Conservation (phyloP, 495 filamentous ascomycete genomes). For the Xylaria castorea region DNA sequence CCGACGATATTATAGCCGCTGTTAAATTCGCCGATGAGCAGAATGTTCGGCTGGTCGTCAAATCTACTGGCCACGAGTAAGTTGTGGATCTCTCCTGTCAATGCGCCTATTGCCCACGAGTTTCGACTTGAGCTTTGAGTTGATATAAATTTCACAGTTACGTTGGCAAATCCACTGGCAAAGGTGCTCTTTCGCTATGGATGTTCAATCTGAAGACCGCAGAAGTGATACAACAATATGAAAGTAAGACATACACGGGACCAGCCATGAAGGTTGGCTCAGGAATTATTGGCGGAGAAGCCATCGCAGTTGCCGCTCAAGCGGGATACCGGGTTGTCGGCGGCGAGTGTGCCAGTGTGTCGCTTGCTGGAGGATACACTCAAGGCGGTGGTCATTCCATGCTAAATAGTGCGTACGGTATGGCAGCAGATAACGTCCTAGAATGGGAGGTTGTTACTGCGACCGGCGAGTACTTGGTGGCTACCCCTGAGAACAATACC, state of each 20-base stretch:
- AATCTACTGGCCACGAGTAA: conserved; percentile 52
- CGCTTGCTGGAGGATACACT: conserved; percentile 54
- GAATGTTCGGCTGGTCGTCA: conserved; percentile 47
- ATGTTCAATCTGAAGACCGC: conserved; percentile 62
- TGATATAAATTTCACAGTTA: conserved; percentile 29
- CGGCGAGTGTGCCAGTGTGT: conserved; percentile 53
- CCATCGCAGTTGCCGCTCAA: conserved; percentile 47
- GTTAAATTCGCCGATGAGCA: conserved; percentile 51
- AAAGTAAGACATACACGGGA: conserved; percentile 45
- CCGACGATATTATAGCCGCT: conserved; percentile 44
- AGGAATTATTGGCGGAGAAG: conserved; percentile 58
- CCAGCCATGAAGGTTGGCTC: conserved; percentile 59
- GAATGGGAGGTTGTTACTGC: conserved; percentile 64
- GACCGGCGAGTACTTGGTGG: conserved; percentile 48
- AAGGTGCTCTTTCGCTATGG: conserved; percentile 62
- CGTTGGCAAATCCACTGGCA: conserved; percentile 54
- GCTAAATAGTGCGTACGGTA: conserved; percentile 58
- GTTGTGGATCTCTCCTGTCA: conserved; percentile 6
- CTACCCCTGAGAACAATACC: conserved; percentile 49
- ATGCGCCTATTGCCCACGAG: too few species aligned
- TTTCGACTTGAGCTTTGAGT: neutral
- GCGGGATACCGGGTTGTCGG: conserved; percentile 53
- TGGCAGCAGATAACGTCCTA: conserved; percentile 65
- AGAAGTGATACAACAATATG: conserved; percentile 43
- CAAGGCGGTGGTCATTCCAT: conserved; percentile 67